Percentiles rank a stretch among this genome's conserved stretches.
phyloP scores from a whole-genome alignment of 176 grass and related monocot species.

The Luzula sylvatica region DNA sequence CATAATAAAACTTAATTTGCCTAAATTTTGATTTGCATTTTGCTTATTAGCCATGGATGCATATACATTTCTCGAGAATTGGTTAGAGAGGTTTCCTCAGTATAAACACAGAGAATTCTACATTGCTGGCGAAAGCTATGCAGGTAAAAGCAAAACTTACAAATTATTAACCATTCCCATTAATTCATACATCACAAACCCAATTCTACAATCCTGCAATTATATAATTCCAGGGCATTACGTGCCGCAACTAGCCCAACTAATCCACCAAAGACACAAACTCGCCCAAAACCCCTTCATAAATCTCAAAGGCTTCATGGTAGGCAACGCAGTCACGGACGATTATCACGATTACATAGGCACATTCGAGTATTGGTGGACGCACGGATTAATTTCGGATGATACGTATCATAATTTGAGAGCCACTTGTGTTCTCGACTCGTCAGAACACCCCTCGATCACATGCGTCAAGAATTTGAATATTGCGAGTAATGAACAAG shows the following conservation, averaged over 20 bases:
- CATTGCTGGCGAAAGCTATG: conserved; percentile 93
- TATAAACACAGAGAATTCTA: conserved; percentile 90
- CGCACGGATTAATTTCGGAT: conserved; percentile 86
- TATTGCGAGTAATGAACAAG: conserved; percentile 61
- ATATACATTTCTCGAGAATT: conserved; percentile 75
- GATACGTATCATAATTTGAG: conserved; percentile 75
- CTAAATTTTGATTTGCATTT: conserved; percentile 17
- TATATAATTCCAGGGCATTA: conserved; percentile 65
- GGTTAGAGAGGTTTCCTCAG: conserved; percentile 83
- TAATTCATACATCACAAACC: background rate
- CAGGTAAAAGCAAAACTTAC: conserved; percentile 30
- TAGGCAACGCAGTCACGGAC: conserved; percentile 87
- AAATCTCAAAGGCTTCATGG: conserved; percentile 92
- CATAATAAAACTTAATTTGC: background rate
- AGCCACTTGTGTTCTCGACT: conserved; percentile 44
- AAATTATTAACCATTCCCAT: background rate
- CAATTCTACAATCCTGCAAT: background rate
- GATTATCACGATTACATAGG: conserved; percentile 93
- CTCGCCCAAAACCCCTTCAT: conserved; percentile 44
- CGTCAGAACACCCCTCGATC: conserved; percentile 68
- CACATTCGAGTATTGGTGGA: conserved; percentile 98
- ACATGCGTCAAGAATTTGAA: conserved; percentile 73
- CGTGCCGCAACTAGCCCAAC: conserved; percentile 71
- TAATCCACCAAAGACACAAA: conserved; percentile 61
- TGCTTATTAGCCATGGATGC: conserved; percentile 53